Base-by-base conservation (phyloP, 2,329 filamentous ascomycete species). In the Helotiales sp. region DNA sequence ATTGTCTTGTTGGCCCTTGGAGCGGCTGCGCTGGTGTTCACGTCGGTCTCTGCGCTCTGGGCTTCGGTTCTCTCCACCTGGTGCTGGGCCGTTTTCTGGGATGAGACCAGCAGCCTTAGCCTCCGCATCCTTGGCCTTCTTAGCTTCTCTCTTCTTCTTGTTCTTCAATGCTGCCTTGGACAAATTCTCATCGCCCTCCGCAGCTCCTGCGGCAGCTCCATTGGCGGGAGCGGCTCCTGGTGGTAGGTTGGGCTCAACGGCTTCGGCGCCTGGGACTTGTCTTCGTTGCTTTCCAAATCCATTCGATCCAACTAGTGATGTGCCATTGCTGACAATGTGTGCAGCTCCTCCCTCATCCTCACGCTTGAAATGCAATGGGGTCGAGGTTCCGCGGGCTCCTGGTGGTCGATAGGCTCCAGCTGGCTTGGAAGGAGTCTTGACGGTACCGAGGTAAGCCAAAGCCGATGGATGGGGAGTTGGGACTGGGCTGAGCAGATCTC, bases 361-460 rank as follows among this genome's bases (percentile, higher is more conserved):
- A 66, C 96, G 93, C 85, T 97, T 97, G 84, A 98, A 99, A 74
- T 96, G 92, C 70, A 98, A 84, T 10, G 96, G 96, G 0, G 96
- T 98, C 63, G 89, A 87, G 70, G 91, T 89, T 61, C 96, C 96
- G 73, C 96, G 91, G 30, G 96, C 96, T 72, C 96, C 96, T 2
- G 96, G 96, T 45, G 96, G 96, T 55, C 96, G 91, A 79, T 99
- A 99, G 2, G 96, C 96, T 72, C 96, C 96, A n/a, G 93, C 93
- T 52, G 96, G 93, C 83, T 99, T 99, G 69, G 93, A 96, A 4
- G 96, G 94, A 3, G 94, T 95, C 86, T 98, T 98, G 75, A 92
- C 89, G 3, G 91, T 94, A 71, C 89, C 91, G 61, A 97, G 85
- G 76, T 93, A 97, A 1, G 89, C 87, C 37, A 91, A 80, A 11